Evolutionary conservation across 768 basidiomycete genomes (phyloP).

Genomic region (Naganishia vaughanmartiniae): DNA sequence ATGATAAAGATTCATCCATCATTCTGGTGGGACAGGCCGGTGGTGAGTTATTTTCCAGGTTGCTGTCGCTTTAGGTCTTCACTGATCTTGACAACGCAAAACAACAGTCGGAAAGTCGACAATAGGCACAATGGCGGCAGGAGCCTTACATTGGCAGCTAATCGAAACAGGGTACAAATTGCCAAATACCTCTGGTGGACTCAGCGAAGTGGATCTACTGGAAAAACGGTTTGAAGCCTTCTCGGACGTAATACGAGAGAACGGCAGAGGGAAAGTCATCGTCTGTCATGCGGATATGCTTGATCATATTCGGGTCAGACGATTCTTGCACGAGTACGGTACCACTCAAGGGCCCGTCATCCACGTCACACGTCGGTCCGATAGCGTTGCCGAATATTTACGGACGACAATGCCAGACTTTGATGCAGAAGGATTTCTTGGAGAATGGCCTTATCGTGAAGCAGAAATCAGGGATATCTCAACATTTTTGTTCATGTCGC

Average conservation of each 20-base stretch:
- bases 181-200: background rate
- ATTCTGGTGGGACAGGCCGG: constrained; percentile 27
- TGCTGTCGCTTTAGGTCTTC: background rate
- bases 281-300: constrained; percentile 24
- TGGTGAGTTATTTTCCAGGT: background rate
- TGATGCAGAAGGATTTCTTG: constrained; percentile 8
- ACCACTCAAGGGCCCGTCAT: constrained; percentile 27
- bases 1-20: constrained; percentile 25
- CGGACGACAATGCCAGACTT: background rate
- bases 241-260: constrained; percentile 1
- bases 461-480: constrained; percentile 11
- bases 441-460: constrained; percentile 21
- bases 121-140: constrained; percentile 25
- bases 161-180: constrained; percentile 22
- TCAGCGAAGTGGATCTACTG: background rate
- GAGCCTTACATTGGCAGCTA: constrained; percentile 25
- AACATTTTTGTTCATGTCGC: constrained; percentile 20
- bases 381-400: constrained; percentile 1
- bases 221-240: constrained; percentile 7
- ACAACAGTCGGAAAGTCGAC: constrained; percentile 30
- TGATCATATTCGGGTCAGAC: constrained; percentile 5
- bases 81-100: background rate
- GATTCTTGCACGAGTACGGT: constrained; percentile 17
- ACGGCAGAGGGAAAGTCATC: constrained; percentile 26
- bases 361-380: constrained; percentile 23